These are phyloP conservation scores for Beauveria brongniartii DNA, from an alignment of 2,329 filamentous ascomycete genomes.

Conservation along the genomic window DNA sequence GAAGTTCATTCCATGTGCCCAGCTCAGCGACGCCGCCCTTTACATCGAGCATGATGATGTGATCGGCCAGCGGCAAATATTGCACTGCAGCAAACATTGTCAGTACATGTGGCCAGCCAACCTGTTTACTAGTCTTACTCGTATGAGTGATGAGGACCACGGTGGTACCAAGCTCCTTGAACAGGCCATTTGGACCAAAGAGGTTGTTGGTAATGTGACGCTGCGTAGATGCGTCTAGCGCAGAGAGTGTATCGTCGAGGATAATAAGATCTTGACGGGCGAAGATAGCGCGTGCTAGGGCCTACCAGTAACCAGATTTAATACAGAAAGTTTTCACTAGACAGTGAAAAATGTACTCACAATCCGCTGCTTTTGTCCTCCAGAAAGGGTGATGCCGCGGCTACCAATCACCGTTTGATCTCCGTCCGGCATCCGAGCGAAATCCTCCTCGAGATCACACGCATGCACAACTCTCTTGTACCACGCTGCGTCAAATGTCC, in stretches of 20 bases:
- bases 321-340: not conserved
- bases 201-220: constrained; percentile 9
- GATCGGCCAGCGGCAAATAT: constrained; percentile 10
- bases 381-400: constrained; percentile 12
- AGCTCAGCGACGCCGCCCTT: constrained; percentile 11
- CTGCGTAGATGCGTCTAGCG: constrained; percentile 13
- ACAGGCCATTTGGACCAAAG: constrained; percentile 10
- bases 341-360: constrained; percentile 8
- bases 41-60: constrained; percentile 11
- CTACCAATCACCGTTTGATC: constrained; percentile 13
- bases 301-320: not conserved
- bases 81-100: constrained; percentile 2
- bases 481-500: not conserved
- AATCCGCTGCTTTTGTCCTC: constrained; percentile 16
- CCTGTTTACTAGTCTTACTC: constrained; percentile 1
- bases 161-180: constrained; percentile 9
- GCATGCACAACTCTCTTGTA: not conserved
- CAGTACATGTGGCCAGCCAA: not conserved
- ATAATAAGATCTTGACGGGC: constrained; percentile 10
- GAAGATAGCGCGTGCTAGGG: constrained; percentile 13
- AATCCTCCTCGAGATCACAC: constrained; percentile 7
- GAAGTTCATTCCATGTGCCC: constrained; percentile 13
- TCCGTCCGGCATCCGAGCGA: constrained; percentile 10
- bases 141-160: constrained; percentile 15
- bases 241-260: constrained; percentile 14